These are phyloP conservation scores for Cercospora citrullina DNA, from an alignment of 2,329 filamentous ascomycete species.

Conservation along the genomic window DNA sequence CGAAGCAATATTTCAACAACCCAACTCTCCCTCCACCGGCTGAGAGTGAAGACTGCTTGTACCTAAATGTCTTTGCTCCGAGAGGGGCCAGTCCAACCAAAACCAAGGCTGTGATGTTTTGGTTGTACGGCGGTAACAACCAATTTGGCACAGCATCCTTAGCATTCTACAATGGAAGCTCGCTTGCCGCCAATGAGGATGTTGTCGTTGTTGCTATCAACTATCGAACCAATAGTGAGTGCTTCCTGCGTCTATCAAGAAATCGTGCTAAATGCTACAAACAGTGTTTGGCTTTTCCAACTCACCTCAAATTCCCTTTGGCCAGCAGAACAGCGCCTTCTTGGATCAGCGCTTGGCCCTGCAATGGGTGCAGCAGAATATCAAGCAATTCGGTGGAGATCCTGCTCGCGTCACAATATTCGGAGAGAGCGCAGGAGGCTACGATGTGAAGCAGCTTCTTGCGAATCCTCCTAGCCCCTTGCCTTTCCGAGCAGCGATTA, in stretches of 20 bases:
- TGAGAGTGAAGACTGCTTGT: conserved; percentile 27
- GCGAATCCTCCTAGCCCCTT: conserved; percentile 24
- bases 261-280: neutral
- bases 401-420: conserved; percentile 44
- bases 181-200: conserved; percentile 24
- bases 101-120: conserved; percentile 26
- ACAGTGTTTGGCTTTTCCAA: conserved; percentile 29
- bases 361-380: conserved; percentile 52
- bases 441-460: conserved; percentile 21
- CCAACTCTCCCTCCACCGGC: conserved; percentile 17
- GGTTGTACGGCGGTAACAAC: conserved; percentile 25
- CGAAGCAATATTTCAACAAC: conserved; percentile 24
- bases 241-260: neutral
- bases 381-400: conserved; percentile 57
- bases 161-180: conserved; percentile 25
- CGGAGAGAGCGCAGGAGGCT: conserved; percentile 27
- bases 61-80: conserved; percentile 25
- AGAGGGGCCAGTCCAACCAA: conserved; percentile 17
- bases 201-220: conserved; percentile 28
- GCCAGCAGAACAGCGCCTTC: conserved; percentile 36
- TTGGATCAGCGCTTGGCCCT: conserved; percentile 38
- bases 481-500: conserved; percentile 28
- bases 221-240: conserved; percentile 25
- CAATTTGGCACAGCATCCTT: conserved; percentile 24
- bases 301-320: conserved; percentile 37